Conservation (phyloP, 1,284 basidiomycete species). For the Malassezia sp. region DNA sequence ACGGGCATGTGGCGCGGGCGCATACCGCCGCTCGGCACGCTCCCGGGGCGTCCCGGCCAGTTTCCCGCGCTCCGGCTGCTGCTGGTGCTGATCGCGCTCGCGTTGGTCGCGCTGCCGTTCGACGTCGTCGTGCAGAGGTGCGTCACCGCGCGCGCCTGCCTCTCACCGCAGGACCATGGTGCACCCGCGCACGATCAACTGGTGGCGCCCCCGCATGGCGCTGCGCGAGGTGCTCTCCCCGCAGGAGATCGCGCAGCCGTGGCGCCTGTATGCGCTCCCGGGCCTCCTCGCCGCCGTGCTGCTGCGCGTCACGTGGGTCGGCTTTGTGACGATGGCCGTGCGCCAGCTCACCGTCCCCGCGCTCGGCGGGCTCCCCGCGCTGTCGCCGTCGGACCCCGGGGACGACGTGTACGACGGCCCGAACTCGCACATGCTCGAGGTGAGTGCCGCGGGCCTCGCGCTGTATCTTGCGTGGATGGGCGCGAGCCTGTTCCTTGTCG, state of each 20-base stretch:
- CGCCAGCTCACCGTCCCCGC: slow-evolving; percentile 32
- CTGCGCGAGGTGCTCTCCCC: slow-evolving; percentile 33
- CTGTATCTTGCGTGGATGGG: slow-evolving; percentile 34
- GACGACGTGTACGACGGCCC: slow-evolving; percentile 31
- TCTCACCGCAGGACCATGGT: slow-evolving; percentile 43
- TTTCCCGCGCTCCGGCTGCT: slow-evolving; percentile 10
- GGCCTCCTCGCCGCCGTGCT: slow-evolving; percentile 29
- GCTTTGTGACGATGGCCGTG: slow-evolving; percentile 26
- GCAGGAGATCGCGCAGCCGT: slow-evolving; percentile 33
- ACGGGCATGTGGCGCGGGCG: too few species aligned
- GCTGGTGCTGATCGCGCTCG: slow-evolving; percentile 21
- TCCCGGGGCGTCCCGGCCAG: slow-evolving; percentile 14
- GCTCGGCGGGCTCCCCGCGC: slow-evolving; percentile 22
- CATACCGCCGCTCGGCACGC: too few species aligned
- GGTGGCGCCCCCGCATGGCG: slow-evolving; percentile 20
- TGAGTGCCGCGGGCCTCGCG: slow-evolving; percentile 26
- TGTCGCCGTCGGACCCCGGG: slow-evolving; percentile 20
- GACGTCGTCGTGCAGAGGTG: slow-evolving; percentile 33
- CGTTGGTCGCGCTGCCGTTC: slow-evolving; percentile 29
- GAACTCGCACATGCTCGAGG: slow-evolving; percentile 22
- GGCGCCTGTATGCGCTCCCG: slow-evolving; percentile 35
- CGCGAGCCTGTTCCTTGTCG: slow-evolving; percentile 24
- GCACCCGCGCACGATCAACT: slow-evolving; percentile 29
- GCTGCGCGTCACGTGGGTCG: slow-evolving; percentile 32
- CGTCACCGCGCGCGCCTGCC: too few species aligned